phyloP scores from a whole-genome alignment of 2,329 filamentous ascomycete species.

The Ophiostoma tasmaniense region DNA sequence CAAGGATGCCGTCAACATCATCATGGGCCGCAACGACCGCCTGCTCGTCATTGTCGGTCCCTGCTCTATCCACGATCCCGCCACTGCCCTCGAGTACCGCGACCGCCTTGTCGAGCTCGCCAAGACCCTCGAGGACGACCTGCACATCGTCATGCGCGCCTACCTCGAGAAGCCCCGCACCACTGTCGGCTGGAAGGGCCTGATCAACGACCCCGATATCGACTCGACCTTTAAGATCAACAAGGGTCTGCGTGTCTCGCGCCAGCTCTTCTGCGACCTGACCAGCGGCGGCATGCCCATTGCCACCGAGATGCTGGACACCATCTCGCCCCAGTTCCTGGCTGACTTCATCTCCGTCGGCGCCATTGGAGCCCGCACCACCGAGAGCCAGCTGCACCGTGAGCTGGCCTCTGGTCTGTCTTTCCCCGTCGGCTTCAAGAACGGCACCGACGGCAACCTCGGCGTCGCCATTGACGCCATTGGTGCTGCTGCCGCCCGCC shows the following conservation, averaged over 20 bases:
- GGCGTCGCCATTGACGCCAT: constrained; percentile 93
- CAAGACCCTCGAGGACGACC: constrained; percentile 70
- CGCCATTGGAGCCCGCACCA: constrained; percentile 91
- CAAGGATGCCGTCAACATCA: constrained; percentile 60
- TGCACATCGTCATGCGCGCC: constrained; percentile 93
- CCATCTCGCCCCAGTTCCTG: constrained; percentile 95
- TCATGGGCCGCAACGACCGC: constrained; percentile 72
- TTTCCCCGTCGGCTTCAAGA: constrained; percentile 99
- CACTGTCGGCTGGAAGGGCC: constrained; percentile 96
- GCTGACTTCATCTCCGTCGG: constrained; percentile 93
- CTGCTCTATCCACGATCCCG: constrained; percentile 95
- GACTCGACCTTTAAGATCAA: constrained; percentile 98
- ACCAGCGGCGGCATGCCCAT: constrained; percentile 86
- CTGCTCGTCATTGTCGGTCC: constrained; percentile 91
- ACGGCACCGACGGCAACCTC: constrained; percentile 89
- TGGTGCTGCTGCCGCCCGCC: constrained; percentile 71
- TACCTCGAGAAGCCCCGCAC: constrained; percentile 99
- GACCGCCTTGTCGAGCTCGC: constrained; percentile 66
- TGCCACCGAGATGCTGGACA: constrained; percentile 96
- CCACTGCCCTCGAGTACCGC: constrained; percentile 80
- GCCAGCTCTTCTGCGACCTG: constrained; percentile 87
- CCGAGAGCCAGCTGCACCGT: constrained; percentile 91
- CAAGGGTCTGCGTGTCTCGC: constrained; percentile 88
- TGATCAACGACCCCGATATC: constrained; percentile 98
- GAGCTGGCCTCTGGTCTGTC: constrained; percentile 91